These are phyloP conservation scores for Aurantiochytrium sp. DNA, from an alignment of 108 stramenopile species.

Conservation along the genomic window DNA sequence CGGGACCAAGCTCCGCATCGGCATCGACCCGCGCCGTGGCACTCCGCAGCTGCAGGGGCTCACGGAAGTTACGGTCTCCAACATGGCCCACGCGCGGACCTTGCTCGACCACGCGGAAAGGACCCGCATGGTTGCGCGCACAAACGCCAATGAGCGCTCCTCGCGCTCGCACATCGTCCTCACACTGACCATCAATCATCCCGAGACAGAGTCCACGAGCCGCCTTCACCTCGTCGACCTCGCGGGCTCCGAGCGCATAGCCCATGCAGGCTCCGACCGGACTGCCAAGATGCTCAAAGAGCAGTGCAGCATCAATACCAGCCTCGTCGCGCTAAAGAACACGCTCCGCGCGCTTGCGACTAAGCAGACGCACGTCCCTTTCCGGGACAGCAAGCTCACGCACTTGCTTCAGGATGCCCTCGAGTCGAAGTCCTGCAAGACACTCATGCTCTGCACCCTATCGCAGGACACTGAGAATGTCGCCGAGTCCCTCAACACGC, in stretches of 20 bases:
- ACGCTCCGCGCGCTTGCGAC: neutral
- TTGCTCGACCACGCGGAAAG: neutral
- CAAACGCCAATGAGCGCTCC: neutral
- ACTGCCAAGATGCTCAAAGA: neutral
- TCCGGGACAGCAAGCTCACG: neutral
- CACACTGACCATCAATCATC: neutral
- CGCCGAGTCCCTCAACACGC: neutral
- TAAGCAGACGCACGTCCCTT: neutral
- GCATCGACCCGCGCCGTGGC: neutral
- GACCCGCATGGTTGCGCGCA: neutral
- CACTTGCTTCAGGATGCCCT: neutral
- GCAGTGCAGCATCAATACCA: conserved; percentile 21
- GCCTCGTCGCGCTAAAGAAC: neutral
- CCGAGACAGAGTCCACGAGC: neutral
- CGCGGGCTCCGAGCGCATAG: neutral
- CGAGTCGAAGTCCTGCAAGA: neutral
- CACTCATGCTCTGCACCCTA: neutral
- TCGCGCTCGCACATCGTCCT: neutral
- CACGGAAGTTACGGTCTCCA: neutral
- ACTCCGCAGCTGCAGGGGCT: neutral
- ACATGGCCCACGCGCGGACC: neutral
- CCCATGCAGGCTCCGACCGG: neutral
- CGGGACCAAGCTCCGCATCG: neutral
- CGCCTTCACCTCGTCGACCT: neutral
- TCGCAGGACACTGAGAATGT: neutral